Conservation (phyloP, 2,329 filamentous ascomycete genomes). For the Phaeosphaeria sp. region DNA sequence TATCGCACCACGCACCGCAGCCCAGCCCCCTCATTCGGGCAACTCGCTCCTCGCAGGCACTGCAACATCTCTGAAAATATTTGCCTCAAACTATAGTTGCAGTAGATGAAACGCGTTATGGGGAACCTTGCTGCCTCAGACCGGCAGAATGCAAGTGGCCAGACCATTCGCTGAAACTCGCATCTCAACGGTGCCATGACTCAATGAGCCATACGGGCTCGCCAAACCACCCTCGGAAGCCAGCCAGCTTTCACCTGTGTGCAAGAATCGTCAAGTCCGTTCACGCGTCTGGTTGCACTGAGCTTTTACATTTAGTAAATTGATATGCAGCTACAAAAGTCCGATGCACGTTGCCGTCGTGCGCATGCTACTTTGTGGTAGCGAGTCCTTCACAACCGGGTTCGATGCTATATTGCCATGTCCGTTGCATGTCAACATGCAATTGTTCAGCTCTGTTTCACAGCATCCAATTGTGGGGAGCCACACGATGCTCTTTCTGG, state of each 20-base stretch:
- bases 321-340: constrained; percentile 8
- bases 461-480: constrained; percentile 36
- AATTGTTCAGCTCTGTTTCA: constrained; percentile 11
- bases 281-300: background rate
- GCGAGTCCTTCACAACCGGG: constrained; percentile 4
- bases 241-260: background rate
- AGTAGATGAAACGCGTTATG: constrained; percentile 4
- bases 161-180: constrained; percentile 4
- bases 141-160: background rate
- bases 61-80: constrained; percentile 2
- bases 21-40: background rate
- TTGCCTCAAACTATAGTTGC: constrained; percentile 3
- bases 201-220: background rate
- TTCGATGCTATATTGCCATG: background rate
- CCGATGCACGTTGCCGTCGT: constrained; percentile 6
- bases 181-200: background rate
- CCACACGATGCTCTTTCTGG: constrained; percentile 27
- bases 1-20: constrained; percentile 2
- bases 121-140: background rate
- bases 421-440: constrained; percentile 6
- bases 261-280: background rate
- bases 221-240: background rate
- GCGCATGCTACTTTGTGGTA: constrained; percentile 3
- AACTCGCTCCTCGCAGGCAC: background rate
- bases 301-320: constrained; percentile 2